Percentiles rank a stretch among this genome's conserved stretches.
These are phyloP conservation scores for Pilatotrama ljubarskyi DNA, from an alignment of 768 basidiomycete species.

Conservation along the genomic window DNA sequence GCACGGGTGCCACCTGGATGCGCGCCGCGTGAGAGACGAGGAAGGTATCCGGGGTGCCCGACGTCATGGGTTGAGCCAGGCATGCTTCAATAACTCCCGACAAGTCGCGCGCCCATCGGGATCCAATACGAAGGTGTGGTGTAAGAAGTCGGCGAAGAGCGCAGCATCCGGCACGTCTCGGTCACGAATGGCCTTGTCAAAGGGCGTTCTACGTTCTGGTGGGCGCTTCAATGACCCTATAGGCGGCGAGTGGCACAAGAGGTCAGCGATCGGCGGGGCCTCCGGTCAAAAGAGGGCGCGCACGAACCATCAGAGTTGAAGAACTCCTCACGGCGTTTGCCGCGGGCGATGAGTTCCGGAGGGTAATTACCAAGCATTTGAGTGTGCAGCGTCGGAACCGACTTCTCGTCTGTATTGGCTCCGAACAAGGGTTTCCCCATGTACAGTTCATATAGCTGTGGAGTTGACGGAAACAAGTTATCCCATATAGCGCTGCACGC, in stretches of 20 bases:
- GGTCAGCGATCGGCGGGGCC: neutral
- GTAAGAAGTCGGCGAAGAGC: conserved; percentile 8
- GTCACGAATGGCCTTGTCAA: neutral
- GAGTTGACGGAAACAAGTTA: neutral
- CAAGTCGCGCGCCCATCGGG: conserved; percentile 1
- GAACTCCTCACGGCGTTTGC: neutral
- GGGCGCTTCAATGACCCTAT: neutral
- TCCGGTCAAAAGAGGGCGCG: neutral
- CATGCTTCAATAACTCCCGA: neutral
- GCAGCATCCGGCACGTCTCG: conserved; percentile 1
- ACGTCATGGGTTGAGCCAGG: conserved; percentile 4
- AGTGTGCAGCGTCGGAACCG: conserved; percentile 9
- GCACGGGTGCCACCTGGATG: too few relatives aligned
- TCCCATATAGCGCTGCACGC: neutral
- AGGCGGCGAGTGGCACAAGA: neutral
- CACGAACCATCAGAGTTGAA: conserved; percentile 6
- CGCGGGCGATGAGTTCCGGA: conserved; percentile 5
- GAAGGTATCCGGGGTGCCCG: too few relatives aligned
- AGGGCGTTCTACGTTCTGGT: neutral
- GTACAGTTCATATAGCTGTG: conserved; percentile 1
- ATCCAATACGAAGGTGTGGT: neutral
- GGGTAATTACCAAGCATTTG: conserved; percentile 13
- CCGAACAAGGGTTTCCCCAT: conserved; percentile 1
- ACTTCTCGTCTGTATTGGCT: neutral
- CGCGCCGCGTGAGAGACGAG: too few relatives aligned